Conservation (phyloP, 2,329 filamentous ascomycete species). For the Lachnellula subtilissima region DNA sequence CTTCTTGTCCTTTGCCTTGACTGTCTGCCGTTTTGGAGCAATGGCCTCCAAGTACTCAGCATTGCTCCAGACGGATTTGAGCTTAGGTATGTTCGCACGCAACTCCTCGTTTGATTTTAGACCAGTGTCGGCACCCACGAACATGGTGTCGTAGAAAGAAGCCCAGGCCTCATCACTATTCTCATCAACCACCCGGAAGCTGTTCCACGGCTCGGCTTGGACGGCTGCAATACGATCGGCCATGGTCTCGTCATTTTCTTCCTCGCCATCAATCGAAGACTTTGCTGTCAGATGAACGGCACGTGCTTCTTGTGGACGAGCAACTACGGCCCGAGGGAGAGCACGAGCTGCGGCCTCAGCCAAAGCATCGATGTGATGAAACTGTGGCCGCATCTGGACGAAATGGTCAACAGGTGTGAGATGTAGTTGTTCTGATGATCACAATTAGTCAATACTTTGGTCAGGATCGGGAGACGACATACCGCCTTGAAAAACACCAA, state of each 20-base stretch:
- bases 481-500: conserved; percentile 86
- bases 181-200: conserved; percentile 76
- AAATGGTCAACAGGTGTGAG: conserved; percentile 78
- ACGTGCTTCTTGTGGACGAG: conserved; percentile 50
- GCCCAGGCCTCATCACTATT: conserved; percentile 71
- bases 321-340: conserved; percentile 22
- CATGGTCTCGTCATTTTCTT: conserved; percentile 64
- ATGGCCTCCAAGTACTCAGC: conserved; percentile 59
- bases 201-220: conserved; percentile 77
- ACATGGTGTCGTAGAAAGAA: conserved; percentile 69
- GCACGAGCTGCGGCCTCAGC: conserved; percentile 56
- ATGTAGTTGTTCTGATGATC: conserved; percentile 68
- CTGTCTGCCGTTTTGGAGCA: conserved; percentile 39
- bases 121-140: conserved; percentile 33
- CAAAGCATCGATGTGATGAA: conserved; percentile 85
- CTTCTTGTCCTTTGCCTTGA: conserved; percentile 9
- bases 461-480: conserved; percentile 31
- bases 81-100: conserved; percentile 23
- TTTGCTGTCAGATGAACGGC: conserved; percentile 87
- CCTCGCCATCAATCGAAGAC: conserved; percentile 63
- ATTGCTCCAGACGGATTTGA: conserved; percentile 52
- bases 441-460: conserved; percentile 2
- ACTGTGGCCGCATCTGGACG: conserved; percentile 84
- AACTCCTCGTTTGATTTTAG: conserved; percentile 14
- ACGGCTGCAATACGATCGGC: conserved; percentile 70